Evolutionary conservation across 106 monocot genomes (phyloP).

Genomic region (Acorus gramineus): DNA sequence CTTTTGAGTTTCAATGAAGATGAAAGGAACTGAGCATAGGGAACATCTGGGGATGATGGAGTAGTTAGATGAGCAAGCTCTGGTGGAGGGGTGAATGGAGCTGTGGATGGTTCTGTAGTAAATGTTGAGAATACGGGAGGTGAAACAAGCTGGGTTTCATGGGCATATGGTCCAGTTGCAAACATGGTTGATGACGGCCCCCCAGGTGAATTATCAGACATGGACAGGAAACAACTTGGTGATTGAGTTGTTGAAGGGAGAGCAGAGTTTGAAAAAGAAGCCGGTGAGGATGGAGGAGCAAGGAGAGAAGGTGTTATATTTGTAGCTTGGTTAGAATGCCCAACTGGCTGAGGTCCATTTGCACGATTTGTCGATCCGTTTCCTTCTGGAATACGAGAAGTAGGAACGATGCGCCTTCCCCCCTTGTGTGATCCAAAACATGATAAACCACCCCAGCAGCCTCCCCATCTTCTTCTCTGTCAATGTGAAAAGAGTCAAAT

Average conservation of each 20-base stretch:
- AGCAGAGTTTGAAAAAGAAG: slow-evolving; percentile 90
- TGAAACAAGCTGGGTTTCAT: slow-evolving; percentile 92
- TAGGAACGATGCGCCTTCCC: slow-evolving; percentile 82
- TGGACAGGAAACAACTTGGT: slow-evolving; percentile 73
- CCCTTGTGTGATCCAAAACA: slow-evolving; percentile 89
- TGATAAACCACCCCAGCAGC: slow-evolving; percentile 67
- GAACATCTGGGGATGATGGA: slow-evolving; percentile 95
- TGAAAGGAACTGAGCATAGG: slow-evolving; percentile 81
- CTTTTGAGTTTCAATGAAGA: slow-evolving; percentile 53
- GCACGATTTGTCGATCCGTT: slow-evolving; percentile 40
- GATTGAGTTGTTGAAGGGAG: slow-evolving; percentile 92
- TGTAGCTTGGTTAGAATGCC: slow-evolving; percentile 43
- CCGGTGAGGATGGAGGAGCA: slow-evolving; percentile 95
- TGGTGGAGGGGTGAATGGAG: slow-evolving; percentile 91
- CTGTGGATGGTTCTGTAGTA: slow-evolving; percentile 97
- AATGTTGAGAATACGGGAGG: slow-evolving; percentile 98
- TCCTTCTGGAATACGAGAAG: slow-evolving; percentile 73
- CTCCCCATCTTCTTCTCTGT: slow-evolving; percentile 68
- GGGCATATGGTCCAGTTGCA: slow-evolving; percentile 89
- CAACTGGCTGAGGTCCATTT: slow-evolving; percentile 37
- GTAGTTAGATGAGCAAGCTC: slow-evolving; percentile 91
- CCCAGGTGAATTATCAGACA: slow-evolving; percentile 73
- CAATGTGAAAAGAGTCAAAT: slow-evolving; percentile 10
- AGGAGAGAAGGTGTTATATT: slow-evolving; percentile 67
- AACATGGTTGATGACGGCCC: slow-evolving; percentile 76